These are phyloP conservation scores for Neopestalotiopsis clavispora DNA, from an alignment of 2,329 filamentous ascomycete species.

Conservation along the genomic window DNA sequence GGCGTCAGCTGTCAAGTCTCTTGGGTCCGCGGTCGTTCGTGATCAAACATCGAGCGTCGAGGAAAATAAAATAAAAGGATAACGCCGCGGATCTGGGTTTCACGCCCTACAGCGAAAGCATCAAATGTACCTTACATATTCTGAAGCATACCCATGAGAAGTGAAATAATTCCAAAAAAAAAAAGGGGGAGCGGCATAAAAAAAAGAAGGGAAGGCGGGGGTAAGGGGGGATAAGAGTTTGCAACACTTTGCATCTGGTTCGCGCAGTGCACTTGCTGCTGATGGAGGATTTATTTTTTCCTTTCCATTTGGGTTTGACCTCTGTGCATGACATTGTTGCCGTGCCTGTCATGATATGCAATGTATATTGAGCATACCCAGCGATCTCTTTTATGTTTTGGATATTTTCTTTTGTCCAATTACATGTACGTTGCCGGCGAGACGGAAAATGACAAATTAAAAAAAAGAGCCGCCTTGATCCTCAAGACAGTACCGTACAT, in stretches of 20 bases:
- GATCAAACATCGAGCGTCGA: neutral
- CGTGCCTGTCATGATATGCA: neutral
- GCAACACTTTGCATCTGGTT: neutral
- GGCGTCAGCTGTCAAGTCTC: too few relatives aligned
- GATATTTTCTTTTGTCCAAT: too few relatives aligned
- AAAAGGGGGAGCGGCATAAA: neutral
- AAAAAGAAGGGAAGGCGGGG: neutral
- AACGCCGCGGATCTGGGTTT: neutral
- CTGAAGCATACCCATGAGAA: constrained; percentile 11
- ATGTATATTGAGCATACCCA: neutral
- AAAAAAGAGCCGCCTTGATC: neutral
- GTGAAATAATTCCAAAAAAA: neutral
- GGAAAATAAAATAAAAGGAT: neutral
- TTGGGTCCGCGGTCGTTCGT: neutral
- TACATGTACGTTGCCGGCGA: neutral
- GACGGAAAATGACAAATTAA: neutral
- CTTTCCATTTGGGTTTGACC: too few relatives aligned
- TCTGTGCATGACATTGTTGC: neutral
- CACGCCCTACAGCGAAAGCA: neutral
- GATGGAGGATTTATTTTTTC: too few relatives aligned
- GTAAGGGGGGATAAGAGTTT: too few relatives aligned
- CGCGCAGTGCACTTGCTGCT: neutral
- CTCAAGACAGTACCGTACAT: neutral
- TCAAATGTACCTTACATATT: constrained; percentile 9
- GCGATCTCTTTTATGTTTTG: too few relatives aligned